Percentiles rank a stretch among this genome's conserved stretches.
These are phyloP conservation scores for Rubroboletus pulcherrimus DNA, from an alignment of 768 basidiomycete species.

Conservation along the genomic window DNA sequence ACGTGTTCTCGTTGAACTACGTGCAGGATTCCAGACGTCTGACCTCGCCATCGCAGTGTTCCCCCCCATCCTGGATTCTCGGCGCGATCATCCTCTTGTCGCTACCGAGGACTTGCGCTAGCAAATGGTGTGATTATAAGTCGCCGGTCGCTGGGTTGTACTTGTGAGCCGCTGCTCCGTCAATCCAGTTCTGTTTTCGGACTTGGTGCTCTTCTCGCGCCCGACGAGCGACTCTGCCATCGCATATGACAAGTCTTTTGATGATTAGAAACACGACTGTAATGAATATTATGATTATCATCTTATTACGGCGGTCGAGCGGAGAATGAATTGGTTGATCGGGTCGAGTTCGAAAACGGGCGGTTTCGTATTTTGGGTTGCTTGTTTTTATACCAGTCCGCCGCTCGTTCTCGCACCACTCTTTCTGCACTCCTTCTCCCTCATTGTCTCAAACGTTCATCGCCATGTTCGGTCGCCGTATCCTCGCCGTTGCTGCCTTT, in stretches of 20 bases:
- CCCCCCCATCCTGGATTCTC: not conserved
- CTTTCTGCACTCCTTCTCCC: constrained; percentile 12
- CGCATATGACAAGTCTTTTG: not conserved
- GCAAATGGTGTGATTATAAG: not conserved
- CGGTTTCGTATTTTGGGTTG: constrained; percentile 9
- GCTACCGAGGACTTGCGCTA: not conserved
- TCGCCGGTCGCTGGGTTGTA: too few species aligned
- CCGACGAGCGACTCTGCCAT: not conserved
- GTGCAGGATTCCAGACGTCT: too few species aligned
- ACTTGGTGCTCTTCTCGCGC: not conserved
- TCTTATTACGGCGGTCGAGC: not conserved
- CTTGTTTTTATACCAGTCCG: constrained; percentile 7
- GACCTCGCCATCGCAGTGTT: too few species aligned
- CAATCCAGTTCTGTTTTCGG: not conserved
- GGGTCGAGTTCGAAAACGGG: not conserved
- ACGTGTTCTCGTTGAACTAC: constrained; percentile 18
- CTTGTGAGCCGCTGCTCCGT: not conserved
- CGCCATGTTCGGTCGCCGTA: constrained; percentile 33
- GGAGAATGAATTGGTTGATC: constrained; percentile 25
- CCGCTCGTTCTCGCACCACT: constrained; percentile 26
- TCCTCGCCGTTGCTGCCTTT: constrained; percentile 38
- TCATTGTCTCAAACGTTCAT: not conserved
- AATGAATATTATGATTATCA: not conserved
- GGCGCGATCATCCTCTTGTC: not conserved
- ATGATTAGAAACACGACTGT: not conserved